A percentile compares a stretch with the other conserved stretches of the same genome.
These are phyloP conservation scores for Fusarium globosum DNA, from an alignment of 2,329 filamentous ascomycete genomes.

Conservation along the genomic window DNA sequence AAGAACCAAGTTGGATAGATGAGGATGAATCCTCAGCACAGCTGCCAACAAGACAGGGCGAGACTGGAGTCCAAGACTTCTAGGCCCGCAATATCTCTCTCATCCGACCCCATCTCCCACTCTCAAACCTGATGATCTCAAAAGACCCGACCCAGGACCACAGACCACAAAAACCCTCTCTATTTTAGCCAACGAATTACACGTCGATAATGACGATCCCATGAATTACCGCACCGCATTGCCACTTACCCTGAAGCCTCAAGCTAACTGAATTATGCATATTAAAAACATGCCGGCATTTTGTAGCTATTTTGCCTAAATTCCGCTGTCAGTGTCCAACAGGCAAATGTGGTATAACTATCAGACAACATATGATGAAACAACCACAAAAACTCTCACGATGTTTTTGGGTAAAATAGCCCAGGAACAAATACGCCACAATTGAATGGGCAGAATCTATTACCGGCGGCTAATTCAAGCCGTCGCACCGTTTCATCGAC, in stretches of 20 bases:
- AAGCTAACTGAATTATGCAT: not conserved
- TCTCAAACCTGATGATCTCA: not conserved
- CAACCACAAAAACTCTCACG: not conserved
- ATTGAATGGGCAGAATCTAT: not conserved
- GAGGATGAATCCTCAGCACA: conserved; percentile 47
- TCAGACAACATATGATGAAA: conserved; percentile 12
- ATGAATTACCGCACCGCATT: not conserved
- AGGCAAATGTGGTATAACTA: not conserved
- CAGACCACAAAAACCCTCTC: conserved; percentile 1
- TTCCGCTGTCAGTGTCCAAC: not conserved
- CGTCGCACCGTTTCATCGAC: conserved; percentile 27
- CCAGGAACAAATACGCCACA: not conserved
- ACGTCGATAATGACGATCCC: conserved; percentile 3
- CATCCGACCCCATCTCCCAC: not conserved
- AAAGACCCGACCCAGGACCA: not conserved
- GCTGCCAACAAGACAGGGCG: conserved; percentile 55
- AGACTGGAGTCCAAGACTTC: conserved; percentile 80
- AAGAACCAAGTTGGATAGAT: conserved; percentile 75
- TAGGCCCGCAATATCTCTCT: conserved; percentile 51
- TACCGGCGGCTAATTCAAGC: conserved; percentile 25
- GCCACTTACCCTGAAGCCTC: conserved; percentile 26
- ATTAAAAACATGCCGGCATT: conserved; percentile 3
- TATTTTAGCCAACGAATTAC: conserved; percentile 30
- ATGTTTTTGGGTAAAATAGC: not conserved
- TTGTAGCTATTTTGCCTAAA: conserved; percentile 24